phyloP scores from a whole-genome alignment of 805 yeast genomes.

The Vanderwaltozyma verrucispora region DNA sequence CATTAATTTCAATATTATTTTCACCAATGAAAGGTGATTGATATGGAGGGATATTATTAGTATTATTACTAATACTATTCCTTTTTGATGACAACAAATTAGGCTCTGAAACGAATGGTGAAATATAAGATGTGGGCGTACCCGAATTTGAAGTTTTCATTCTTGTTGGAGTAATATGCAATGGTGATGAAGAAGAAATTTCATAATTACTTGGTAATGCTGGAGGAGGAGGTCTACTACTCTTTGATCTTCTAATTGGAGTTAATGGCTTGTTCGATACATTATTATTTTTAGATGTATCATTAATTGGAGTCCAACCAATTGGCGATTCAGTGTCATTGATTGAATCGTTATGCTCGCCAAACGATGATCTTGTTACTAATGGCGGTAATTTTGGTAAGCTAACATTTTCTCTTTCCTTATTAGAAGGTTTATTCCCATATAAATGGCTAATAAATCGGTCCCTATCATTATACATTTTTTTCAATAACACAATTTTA shows the following conservation, averaged over 20 bases:
- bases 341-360: constrained; percentile 4
- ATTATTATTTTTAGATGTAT: constrained; percentile 3
- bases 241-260: background rate
- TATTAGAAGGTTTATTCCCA: background rate
- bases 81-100: background rate
- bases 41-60: constrained; percentile 1
- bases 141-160: background rate
- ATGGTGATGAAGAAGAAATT: constrained; percentile 3
- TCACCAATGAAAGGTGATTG: constrained; percentile 9
- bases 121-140: constrained; percentile 3
- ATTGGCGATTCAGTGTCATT: constrained; percentile 10
- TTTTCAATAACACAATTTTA: no score
- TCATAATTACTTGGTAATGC: constrained; percentile 4
- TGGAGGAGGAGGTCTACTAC: constrained; percentile 22
- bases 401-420: background rate
- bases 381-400: constrained; percentile 26
- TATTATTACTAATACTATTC: background rate
- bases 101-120: constrained; percentile 13
- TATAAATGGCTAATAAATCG: background rate
- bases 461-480: background rate
- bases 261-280: background rate
- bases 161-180: constrained; percentile 1
- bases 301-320: constrained; percentile 21
- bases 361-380: constrained; percentile 14
- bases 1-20: background rate